Conservation (phyloP, 352 stramenopile species). For the Globisporangium orthogonon region DNA sequence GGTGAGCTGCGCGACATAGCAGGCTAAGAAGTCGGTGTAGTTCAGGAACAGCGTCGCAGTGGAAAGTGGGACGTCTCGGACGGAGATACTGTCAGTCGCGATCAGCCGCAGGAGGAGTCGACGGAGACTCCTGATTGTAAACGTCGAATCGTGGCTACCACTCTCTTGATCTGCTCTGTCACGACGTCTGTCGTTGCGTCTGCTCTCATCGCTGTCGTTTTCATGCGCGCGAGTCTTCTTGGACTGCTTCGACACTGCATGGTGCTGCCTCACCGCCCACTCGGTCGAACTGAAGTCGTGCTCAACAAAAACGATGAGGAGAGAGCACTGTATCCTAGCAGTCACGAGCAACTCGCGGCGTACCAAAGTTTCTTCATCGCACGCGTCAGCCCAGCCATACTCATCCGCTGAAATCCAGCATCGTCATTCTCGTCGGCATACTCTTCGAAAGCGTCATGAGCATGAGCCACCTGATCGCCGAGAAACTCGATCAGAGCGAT, state of each 20-base stretch:
- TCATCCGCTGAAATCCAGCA: conserved; percentile 20
- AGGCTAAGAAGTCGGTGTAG: conserved; percentile 66
- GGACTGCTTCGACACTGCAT: neutral
- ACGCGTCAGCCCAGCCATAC: conserved; percentile 36
- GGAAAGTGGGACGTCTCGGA: conserved; percentile 18
- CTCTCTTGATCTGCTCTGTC: neutral
- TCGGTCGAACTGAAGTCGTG: conserved; percentile 8
- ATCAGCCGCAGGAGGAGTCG: conserved; percentile 38
- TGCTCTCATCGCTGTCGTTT: neutral
- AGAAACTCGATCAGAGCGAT: conserved; percentile 55
- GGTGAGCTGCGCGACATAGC: conserved; percentile 43
- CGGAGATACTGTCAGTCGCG: conserved; percentile 19
- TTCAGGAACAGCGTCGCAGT: conserved; percentile 34
- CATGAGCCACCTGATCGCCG: conserved; percentile 50
- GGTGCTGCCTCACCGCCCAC: conserved; percentile 10
- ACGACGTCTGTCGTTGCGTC: neutral
- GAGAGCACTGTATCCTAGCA: neutral
- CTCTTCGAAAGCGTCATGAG: conserved; percentile 45
- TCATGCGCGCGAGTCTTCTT: neutral
- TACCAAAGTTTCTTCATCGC: conserved; percentile 40
- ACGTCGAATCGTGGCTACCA: neutral
- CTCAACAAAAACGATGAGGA: neutral
- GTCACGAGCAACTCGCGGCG: neutral
- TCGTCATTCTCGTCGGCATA: conserved; percentile 19
- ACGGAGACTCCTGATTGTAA: conserved; percentile 26